phyloP scores from a whole-genome alignment of 1,284 basidiomycete species.

The Puccinia novopanici region DNA sequence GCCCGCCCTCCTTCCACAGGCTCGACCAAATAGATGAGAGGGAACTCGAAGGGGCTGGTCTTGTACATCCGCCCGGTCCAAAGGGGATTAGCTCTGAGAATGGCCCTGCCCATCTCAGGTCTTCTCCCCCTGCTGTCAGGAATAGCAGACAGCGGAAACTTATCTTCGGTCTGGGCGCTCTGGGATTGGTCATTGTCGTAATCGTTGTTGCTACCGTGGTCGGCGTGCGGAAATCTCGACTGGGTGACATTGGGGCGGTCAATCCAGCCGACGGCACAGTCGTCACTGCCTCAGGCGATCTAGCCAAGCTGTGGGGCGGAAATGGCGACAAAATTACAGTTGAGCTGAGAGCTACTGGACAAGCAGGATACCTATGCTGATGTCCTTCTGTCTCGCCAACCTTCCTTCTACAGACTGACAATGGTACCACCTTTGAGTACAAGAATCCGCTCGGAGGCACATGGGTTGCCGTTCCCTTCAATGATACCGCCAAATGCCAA shows the following conservation, averaged over 20 bases:
- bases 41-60: constrained; percentile 27
- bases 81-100: background rate
- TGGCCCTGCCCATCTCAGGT: background rate
- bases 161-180: constrained; percentile 7
- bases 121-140: background rate
- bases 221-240: constrained; percentile 27
- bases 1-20: background rate
- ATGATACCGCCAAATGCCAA: constrained; percentile 67
- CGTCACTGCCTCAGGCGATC: background rate
- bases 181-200: background rate
- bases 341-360: background rate
- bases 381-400: background rate
- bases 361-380: background rate
- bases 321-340: constrained; percentile 48
- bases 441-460: constrained; percentile 58
- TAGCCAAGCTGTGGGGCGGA: constrained; percentile 45
- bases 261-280: background rate
- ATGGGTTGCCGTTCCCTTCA: constrained; percentile 67
- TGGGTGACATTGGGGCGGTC: background rate
- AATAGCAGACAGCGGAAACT: background rate
- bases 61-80: constrained; percentile 14
- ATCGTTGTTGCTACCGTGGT: constrained; percentile 29
- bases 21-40: constrained; percentile 20
- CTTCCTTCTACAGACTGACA: constrained; percentile 35
- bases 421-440: constrained; percentile 39